Evolutionary conservation across 2,329 filamentous ascomycete species (phyloP), one percentile per base, ranked within the genome.

Genomic region (Curvularia sp.): DNA sequence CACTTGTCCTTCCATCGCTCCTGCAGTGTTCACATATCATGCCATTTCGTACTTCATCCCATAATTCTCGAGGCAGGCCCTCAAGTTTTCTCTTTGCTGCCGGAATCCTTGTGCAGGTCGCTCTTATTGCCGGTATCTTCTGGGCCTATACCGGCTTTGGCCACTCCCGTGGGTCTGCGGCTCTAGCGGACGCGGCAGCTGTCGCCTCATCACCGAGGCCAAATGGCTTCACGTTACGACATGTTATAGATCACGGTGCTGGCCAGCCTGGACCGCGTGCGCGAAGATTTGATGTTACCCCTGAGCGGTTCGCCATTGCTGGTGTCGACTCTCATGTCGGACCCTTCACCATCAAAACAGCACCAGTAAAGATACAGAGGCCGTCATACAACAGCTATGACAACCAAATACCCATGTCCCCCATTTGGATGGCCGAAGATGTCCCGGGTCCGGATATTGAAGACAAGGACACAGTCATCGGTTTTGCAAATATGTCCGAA

Each of bases 401-500:
- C 49, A 61, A 60, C 6, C 69, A 73, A 41, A 57, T 60, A 33
- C 68, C 69, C 30, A 72, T 73, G 58, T 73, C 73, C 8, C 64
- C 72, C 10, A 58, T 70, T 33, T 75, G 72, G 71, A 54, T 68
- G 15, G 65, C 69, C 5, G 65, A 75, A 51, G 66, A 75, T 38
- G 55, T 74, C 12, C 58, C 61, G 13, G 74, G 70, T 22, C 74
- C 74, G 2, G 67, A 75, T 55, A 62, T 76, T 7, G 62, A 64
- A 55, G 72, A 75, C 51, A 76, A 75, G 55, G 65, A 70, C 24
- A 75, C 73, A 1, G 48, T 75, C 26, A 63, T 76, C 50, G 73
- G 68, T 46, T 71, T 76, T 49, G 74, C 74, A 24, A 70, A 69
- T 42, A 76, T 76, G 73, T 75, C 73, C 12, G 73, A 76, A 49